phyloP scores from a whole-genome alignment of 257 asterid genomes.

The Jacaranda copaia region DNA sequence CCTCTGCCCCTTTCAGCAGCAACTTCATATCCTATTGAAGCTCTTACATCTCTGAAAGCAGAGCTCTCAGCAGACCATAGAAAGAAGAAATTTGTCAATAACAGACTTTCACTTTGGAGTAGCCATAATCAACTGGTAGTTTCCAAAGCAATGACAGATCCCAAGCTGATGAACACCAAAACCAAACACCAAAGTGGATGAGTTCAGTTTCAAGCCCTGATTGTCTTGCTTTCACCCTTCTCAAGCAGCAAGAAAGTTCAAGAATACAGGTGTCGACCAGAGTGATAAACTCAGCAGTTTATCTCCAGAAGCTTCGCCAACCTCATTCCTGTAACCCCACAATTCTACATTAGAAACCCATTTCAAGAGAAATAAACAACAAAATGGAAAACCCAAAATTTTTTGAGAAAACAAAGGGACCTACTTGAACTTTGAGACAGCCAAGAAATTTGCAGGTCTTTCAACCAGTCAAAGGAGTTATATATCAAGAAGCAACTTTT shows the following conservation, averaged over 20 bases:
- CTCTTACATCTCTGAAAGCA: constrained; percentile 44
- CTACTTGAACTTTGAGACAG: too few species aligned
- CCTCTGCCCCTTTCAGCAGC: constrained; percentile 12
- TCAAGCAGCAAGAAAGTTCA: constrained; percentile 40
- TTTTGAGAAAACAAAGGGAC: too few species aligned
- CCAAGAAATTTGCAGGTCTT: too few species aligned
- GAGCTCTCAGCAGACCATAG: constrained; percentile 29
- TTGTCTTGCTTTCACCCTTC: constrained; percentile 49
- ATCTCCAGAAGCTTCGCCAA: constrained; percentile 61
- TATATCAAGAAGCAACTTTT: constrained; percentile 19
- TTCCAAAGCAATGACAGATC: constrained; percentile 54
- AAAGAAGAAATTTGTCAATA: constrained; percentile 28
- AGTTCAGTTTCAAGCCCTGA: constrained; percentile 42
- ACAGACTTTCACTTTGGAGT: constrained; percentile 43
- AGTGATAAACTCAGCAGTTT: constrained; percentile 53
- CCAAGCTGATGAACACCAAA: constrained; percentile 44
- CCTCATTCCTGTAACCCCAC: constrained; percentile 51
- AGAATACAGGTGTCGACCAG: constrained; percentile 64
- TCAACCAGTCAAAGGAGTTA: neutral
- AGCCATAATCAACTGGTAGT: constrained; percentile 76
- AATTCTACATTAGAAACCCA: constrained; percentile 22
- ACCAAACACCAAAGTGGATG: constrained; percentile 35
- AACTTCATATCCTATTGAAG: constrained; percentile 20
- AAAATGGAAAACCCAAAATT: too few species aligned
- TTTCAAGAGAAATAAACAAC: constrained; percentile 13